phyloP scores from a whole-genome alignment of 73 alveolate species.

The Durusdinium trenchii region DNA sequence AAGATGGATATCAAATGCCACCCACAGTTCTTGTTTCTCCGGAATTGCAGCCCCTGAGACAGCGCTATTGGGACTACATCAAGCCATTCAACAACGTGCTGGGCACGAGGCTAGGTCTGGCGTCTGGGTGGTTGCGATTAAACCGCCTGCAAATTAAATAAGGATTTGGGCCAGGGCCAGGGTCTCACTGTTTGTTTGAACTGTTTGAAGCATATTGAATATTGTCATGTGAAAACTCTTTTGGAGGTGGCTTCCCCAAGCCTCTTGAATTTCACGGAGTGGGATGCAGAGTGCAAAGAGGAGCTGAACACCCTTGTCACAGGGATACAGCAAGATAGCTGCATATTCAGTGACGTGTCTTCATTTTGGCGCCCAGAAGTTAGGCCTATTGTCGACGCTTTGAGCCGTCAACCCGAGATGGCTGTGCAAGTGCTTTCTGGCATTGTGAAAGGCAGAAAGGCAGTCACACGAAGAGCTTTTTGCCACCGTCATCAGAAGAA shows the following conservation, averaged over 20 bases:
- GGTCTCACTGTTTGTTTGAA: neutral
- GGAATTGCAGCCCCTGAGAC: constrained; percentile 61
- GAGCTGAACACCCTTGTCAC: neutral
- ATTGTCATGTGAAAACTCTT: neutral
- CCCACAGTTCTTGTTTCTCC: constrained; percentile 9
- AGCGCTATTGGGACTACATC: neutral
- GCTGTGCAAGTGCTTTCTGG: neutral
- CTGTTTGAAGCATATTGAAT: neutral
- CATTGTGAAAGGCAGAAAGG: neutral
- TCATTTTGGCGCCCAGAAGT: constrained; percentile 1
- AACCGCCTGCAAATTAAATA: neutral
- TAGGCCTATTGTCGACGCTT: neutral
- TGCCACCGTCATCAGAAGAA: neutral
- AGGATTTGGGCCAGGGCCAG: neutral
- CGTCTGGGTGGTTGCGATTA: neutral
- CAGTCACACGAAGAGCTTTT: neutral
- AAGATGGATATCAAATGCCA: neutral
- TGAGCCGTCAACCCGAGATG: neutral
- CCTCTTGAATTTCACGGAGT: neutral
- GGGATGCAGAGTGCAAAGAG: neutral
- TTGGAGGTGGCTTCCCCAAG: constrained; percentile 1
- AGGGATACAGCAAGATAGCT: neutral
- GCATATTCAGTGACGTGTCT: neutral
- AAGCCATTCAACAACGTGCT: neutral
- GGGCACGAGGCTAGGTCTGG: neutral